Evolutionary conservation across 169 alveolate species (phyloP).

Genomic region (Perkinsus chesapeaki): DNA sequence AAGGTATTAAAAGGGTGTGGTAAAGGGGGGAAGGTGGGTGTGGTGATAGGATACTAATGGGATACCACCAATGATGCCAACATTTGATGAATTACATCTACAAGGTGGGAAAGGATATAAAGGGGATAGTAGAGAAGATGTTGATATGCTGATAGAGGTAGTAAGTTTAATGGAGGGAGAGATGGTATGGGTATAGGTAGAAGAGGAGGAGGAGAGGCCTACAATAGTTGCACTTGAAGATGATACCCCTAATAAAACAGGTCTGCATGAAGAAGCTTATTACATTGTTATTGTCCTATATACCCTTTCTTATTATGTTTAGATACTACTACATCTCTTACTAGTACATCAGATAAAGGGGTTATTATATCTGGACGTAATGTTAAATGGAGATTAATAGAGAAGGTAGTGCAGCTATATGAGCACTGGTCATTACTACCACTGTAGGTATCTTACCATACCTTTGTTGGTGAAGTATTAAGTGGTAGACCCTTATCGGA

Average conservation of each 20-base stretch:
- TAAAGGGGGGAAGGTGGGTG: not conserved
- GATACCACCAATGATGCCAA: not conserved
- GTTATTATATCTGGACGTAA: not conserved
- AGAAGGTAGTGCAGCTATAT: not conserved
- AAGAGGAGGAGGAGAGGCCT: no score
- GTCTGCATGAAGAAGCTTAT: no score
- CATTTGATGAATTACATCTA: not conserved
- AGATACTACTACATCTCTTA: not conserved
- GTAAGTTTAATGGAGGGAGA: no score
- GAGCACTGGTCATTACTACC: not conserved
- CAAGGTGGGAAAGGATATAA: not conserved
- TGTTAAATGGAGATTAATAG: not conserved
- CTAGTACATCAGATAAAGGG: not conserved
- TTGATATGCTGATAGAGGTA: no score
- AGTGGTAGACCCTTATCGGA: not conserved
- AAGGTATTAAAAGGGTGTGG: not conserved
- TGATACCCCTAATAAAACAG: no score
- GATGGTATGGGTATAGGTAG: no score
- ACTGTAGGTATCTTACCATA: not conserved
- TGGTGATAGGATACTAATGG: not conserved
- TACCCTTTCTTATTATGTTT: not conserved
- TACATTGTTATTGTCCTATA: no score
- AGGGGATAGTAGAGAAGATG: not conserved
- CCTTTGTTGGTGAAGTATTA: not conserved
- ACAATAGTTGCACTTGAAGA: no score